Base-by-base conservation (phyloP, 2,329 filamentous ascomycete species). In the Nectriaceae sp. region DNA sequence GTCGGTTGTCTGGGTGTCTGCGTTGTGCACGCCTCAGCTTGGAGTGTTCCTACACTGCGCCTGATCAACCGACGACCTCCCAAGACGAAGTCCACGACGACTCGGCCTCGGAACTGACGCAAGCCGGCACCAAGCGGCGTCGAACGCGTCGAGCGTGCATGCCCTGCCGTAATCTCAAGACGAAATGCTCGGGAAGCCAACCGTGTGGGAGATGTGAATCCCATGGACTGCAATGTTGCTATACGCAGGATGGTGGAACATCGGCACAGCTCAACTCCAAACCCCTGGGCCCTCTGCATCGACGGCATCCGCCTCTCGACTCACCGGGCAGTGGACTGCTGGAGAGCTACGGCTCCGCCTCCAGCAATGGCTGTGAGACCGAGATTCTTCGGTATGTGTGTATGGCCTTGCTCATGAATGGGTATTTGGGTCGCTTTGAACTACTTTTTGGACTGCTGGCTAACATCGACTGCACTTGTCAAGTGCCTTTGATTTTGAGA, bases 101-200 rank as follows among this genome's bases (percentile, higher is more conserved):
- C n/a, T n/a, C 19, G 19, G 2, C 40, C 2, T 33, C 52, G 2
- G 48, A 52, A 0, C 44, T 64, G 21, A 66, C 63, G 0, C 54
- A 66, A 24, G 63, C 65, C 1, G 65, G 65, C 1, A 64, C 57
- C 22, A 62, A 61, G 48, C 51, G 65, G 3, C 53, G 61, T 1
- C 52, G 65, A 0, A 56, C 55, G 1, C 47, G 50, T 0, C 49
- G 49, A 6, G 70, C 70, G 5, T 72, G 70, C 44, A 47, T 57
- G 3, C 43, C 55, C n/a, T 72, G 70, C 52, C 61, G 69, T 3
- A 54, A 49, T 29, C 60, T 64, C 11, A 72, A 72, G 44, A 59
- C 64, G 0, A 70, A 66, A 26, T 72, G 70, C 45, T 67, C 63
- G 0, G 70, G 70, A 1, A 55, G 39, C 1, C 42, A 54, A 10